A percentile compares a stretch with the other conserved stretches of the same genome.
Conservation (phyloP, 2,329 filamentous ascomycete species). For the Diaporthe australafricana region DNA sequence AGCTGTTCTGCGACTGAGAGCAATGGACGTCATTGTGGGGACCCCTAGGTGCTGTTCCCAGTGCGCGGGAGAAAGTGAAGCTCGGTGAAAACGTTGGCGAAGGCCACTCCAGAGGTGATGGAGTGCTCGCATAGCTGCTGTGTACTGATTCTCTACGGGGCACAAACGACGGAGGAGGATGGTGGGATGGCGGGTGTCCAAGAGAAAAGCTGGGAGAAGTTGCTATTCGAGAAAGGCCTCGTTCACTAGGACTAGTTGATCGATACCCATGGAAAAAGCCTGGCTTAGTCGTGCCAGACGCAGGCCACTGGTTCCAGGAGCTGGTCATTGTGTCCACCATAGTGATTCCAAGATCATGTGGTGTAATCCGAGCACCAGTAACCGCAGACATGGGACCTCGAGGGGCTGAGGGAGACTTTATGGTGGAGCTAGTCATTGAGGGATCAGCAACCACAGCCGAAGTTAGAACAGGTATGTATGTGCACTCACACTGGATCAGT, state of each 20-base stretch:
- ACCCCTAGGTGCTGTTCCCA: not conserved
- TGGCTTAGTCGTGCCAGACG: conserved; percentile 43
- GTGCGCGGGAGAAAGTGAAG: conserved; percentile 28
- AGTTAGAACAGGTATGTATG: not conserved
- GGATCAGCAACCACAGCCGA: conserved; percentile 31
- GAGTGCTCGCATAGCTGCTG: conserved; percentile 40
- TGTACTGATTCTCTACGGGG: conserved; percentile 23
- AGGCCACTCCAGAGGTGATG: conserved; percentile 40
- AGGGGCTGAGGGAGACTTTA: conserved; percentile 34
- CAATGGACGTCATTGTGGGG: conserved; percentile 10
- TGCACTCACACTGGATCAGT: conserved; percentile 13
- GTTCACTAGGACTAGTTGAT: not conserved
- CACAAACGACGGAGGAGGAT: not conserved
- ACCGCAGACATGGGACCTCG: conserved; percentile 47
- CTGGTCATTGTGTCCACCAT: conserved; percentile 51
- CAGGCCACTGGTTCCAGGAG: conserved; percentile 46
- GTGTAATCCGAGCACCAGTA: conserved; percentile 41
- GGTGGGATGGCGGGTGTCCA: conserved; percentile 12
- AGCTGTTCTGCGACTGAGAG: not conserved
- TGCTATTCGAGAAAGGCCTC: not conserved
- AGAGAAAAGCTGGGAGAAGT: conserved; percentile 15
- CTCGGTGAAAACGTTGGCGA: conserved; percentile 35
- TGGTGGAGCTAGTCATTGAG: not conserved
- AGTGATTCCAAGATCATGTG: conserved; percentile 46
- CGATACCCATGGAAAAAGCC: conserved; percentile 35